phyloP scores from a whole-genome alignment of 2,329 filamentous ascomycete genomes.

The Colletotrichum costaricense region DNA sequence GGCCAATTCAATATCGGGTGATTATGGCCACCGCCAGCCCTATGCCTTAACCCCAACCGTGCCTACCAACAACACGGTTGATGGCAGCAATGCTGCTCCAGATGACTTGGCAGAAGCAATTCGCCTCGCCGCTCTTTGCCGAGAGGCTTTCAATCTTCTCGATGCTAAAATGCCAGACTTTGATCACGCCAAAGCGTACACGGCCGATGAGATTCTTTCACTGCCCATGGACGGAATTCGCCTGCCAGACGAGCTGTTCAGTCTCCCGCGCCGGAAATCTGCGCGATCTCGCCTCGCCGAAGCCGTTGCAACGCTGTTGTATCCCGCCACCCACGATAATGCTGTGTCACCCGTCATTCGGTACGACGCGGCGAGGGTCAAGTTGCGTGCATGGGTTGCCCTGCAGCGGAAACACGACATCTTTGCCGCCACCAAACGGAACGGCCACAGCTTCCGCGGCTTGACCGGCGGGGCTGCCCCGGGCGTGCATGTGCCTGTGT shows the following conservation, averaged over 20 bases:
- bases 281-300: constrained; percentile 44
- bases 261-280: constrained; percentile 49
- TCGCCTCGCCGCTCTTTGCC: constrained; percentile 44
- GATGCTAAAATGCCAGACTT: constrained; percentile 42
- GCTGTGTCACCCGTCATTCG: constrained; percentile 51
- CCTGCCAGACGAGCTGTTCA: constrained; percentile 44
- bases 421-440: constrained; percentile 44
- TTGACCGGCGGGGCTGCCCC: constrained; percentile 45
- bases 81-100: background rate
- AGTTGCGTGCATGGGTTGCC: constrained; percentile 48
- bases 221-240: constrained; percentile 46
- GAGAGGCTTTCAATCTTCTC: constrained; percentile 43
- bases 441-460: constrained; percentile 43
- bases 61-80: background rate
- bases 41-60: constrained; percentile 6
- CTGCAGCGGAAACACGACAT: constrained; percentile 50
- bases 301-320: constrained; percentile 46
- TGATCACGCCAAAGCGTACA: constrained; percentile 44
- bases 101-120: constrained; percentile 39
- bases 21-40: background rate
- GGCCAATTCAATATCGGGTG: constrained; percentile 2
- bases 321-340: constrained; percentile 46
- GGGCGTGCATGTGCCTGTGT: constrained; percentile 46
- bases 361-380: constrained; percentile 50
- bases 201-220: constrained; percentile 48